These are phyloP conservation scores for Aspergillus leporis DNA, from an alignment of 495 filamentous ascomycete genomes.

Conservation along the genomic window DNA sequence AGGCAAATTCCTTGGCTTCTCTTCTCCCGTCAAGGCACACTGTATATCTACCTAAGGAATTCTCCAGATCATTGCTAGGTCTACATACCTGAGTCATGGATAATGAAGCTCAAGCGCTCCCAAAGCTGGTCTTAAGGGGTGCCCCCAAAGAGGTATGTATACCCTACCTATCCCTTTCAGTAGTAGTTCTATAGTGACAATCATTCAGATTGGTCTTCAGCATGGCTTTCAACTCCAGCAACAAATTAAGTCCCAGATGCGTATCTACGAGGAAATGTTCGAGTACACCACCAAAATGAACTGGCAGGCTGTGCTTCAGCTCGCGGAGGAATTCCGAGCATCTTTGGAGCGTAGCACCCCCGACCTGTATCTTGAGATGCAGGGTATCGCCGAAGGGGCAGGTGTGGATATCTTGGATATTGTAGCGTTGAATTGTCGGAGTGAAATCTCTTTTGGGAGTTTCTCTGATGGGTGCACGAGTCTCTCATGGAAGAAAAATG, in stretches of 20 bases:
- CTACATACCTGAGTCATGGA: conserved; percentile 5
- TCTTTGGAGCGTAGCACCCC: conserved; percentile 42
- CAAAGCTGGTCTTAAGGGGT: conserved; percentile 27
- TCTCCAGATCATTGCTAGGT: not conserved
- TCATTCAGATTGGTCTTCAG: conserved; percentile 51
- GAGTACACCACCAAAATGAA: conserved; percentile 44
- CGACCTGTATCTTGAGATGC: conserved; percentile 52
- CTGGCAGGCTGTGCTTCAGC: conserved; percentile 49
- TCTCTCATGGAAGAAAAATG: conserved; percentile 50
- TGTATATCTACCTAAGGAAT: not conserved
- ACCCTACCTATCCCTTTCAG: not conserved
- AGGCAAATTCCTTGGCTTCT: not conserved
- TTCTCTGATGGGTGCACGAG: conserved; percentile 67
- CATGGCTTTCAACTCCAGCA: conserved; percentile 50
- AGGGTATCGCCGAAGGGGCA: conserved; percentile 62
- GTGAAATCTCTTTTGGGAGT: conserved; percentile 64
- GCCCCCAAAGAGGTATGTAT: conserved; percentile 30
- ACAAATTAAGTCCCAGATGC: conserved; percentile 48
- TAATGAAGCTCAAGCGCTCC: conserved; percentile 11
- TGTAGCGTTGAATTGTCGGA: conserved; percentile 65
- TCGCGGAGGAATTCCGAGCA: conserved; percentile 47
- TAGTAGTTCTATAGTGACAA: not conserved
- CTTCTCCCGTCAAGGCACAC: not conserved
- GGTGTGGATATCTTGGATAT: conserved; percentile 55
- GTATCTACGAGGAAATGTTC: conserved; percentile 55